phyloP scores from a whole-genome alignment of 2,329 filamentous ascomycete species.

The Nannizzia gypsea region DNA sequence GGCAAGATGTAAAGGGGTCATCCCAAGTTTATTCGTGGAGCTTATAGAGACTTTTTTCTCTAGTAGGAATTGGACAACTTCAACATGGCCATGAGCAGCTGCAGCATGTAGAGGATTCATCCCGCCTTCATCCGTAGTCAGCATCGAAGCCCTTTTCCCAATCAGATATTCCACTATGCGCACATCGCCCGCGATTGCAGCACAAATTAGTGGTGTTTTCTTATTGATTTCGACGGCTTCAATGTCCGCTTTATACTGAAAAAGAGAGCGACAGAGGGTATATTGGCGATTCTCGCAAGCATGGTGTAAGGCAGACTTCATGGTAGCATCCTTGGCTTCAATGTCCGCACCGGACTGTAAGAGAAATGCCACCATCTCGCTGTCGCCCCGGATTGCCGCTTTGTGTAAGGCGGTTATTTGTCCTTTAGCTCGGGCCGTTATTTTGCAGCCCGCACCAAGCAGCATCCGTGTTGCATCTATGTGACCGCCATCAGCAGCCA shows the following conservation, averaged over 20 bases:
- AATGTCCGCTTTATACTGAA: conserved; percentile 24
- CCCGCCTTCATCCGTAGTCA: conserved; percentile 21
- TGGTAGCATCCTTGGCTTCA: conserved; percentile 24
- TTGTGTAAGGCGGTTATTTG: conserved; percentile 29
- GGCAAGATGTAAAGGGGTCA: conserved; percentile 28
- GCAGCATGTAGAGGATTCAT: conserved; percentile 33
- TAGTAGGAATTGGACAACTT: conserved; percentile 25
- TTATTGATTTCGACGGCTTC: conserved; percentile 22
- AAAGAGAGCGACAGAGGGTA: conserved; percentile 25
- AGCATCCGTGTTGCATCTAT: conserved; percentile 23
- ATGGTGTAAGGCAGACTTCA: conserved; percentile 27
- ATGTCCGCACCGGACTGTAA: conserved; percentile 24
- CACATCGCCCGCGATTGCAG: conserved; percentile 23
- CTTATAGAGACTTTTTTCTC: conserved; percentile 22
- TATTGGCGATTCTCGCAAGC: conserved; percentile 27
- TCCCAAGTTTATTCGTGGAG: conserved; percentile 21
- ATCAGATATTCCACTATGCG: conserved; percentile 22
- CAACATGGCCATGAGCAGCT: conserved; percentile 28
- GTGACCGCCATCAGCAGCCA: conserved; percentile 27
- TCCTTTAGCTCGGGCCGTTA: conserved; percentile 22
- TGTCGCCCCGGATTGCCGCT: conserved; percentile 3
- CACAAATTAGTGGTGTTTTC: conserved; percentile 29
- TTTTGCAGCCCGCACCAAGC: conserved; percentile 21
- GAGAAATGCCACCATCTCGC: conserved; percentile 2
- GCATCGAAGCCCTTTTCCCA: conserved; percentile 22